A percentile compares a stretch with the other conserved stretches of the same genome.
Evolutionary conservation across 768 basidiomycete species (phyloP).

Genomic region (Pilatotrama ljubarskyi): DNA sequence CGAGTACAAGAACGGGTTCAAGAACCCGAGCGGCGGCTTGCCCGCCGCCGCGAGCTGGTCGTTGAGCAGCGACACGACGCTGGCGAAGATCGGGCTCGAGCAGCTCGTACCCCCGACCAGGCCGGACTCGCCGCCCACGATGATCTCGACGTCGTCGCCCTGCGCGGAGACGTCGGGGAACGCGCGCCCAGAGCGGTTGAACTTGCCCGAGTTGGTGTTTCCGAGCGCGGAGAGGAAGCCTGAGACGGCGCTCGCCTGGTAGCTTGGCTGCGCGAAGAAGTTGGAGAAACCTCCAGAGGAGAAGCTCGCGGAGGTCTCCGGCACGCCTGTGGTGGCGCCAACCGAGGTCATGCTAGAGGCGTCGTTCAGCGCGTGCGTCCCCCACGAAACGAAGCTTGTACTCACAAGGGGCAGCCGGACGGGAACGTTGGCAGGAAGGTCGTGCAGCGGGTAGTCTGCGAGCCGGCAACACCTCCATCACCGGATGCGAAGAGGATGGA

Average conservation of each 20-base stretch:
- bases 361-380: neutral
- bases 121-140: conserved; percentile 18
- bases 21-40: conserved; percentile 35
- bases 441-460: conserved; percentile 26
- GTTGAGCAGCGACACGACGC: conserved; percentile 36
- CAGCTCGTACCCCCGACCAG: conserved; percentile 34
- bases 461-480: conserved; percentile 37
- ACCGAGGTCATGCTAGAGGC: conserved; percentile 34
- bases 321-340: conserved; percentile 33
- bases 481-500: conserved; percentile 39
- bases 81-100: conserved; percentile 36
- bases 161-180: conserved; percentile 49
- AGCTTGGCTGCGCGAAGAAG: conserved; percentile 33
- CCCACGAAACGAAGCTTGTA: neutral
- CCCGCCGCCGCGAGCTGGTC: conserved; percentile 33
- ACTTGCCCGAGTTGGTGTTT: conserved; percentile 30
- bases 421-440: conserved; percentile 39
- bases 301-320: conserved; percentile 32
- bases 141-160: conserved; percentile 34
- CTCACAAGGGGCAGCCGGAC: conserved; percentile 36
- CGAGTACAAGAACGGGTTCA: conserved; percentile 38
- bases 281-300: conserved; percentile 42
- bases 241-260: conserved; percentile 39
- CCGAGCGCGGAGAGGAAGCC: conserved; percentile 36
- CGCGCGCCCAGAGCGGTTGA: conserved; percentile 38